These are phyloP conservation scores for Chlorophyllum brunneum DNA, from an alignment of 768 basidiomycete species.

Conservation along the genomic window DNA sequence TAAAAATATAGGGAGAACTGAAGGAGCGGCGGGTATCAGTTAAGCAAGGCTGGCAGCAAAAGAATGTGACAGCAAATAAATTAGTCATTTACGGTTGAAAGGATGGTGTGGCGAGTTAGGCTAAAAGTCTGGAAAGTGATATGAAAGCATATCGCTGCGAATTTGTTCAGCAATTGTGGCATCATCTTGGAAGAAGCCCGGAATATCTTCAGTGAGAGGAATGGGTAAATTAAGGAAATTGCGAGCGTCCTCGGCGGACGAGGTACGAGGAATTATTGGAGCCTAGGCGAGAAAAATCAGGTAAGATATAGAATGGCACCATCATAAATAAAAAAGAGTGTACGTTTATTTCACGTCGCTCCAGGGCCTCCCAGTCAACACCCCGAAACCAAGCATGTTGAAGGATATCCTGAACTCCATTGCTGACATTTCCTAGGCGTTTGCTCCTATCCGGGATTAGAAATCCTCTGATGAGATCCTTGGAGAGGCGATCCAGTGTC, in stretches of 20 bases:
- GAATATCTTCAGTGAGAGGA: conserved; percentile 76
- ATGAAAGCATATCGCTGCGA: conserved; percentile 62
- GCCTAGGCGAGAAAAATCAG: conserved; percentile 44
- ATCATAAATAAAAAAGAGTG: conserved; percentile 19
- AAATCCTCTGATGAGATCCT: conserved; percentile 84
- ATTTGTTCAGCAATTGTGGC: conserved; percentile 53
- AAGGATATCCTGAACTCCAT: conserved; percentile 88
- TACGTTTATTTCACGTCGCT: conserved; percentile 83
- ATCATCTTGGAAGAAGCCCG: conserved; percentile 69
- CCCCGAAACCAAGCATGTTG: conserved; percentile 95
- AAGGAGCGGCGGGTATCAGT: conserved; percentile 13
- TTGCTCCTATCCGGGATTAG: conserved; percentile 90
- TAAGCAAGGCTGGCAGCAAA: conserved; percentile 1
- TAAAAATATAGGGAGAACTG: conserved; percentile 11
- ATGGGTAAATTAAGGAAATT: conserved; percentile 80
- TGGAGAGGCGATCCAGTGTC: conserved; percentile 84
- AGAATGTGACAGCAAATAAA: background rate
- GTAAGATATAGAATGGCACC: background rate
- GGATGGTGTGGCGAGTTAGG: background rate
- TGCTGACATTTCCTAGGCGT: conserved; percentile 88
- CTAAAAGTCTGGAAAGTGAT: conserved; percentile 77
- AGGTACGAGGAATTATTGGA: conserved; percentile 80
- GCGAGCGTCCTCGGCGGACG: conserved; percentile 78
- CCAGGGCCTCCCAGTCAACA: conserved; percentile 88
- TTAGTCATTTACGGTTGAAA: background rate